phyloP scores from a whole-genome alignment of 148 eudicot genomes.

The Vaccinium corymbosum region DNA sequence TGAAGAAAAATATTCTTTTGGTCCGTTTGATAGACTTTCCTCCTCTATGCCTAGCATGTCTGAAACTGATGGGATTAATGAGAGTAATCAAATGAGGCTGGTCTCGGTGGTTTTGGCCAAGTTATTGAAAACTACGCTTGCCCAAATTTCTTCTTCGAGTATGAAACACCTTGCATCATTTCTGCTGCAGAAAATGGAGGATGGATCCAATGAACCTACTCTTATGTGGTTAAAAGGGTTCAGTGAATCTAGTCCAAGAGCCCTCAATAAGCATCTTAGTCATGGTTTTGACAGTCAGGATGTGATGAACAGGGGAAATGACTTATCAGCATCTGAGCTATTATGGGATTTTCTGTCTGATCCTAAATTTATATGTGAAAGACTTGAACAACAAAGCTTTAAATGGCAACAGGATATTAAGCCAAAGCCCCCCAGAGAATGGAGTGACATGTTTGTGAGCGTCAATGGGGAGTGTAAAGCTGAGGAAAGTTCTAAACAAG shows the following conservation, averaged over 20 bases:
- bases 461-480: slow-evolving; percentile 40
- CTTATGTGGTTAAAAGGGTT: slow-evolving; percentile 44
- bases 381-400: slow-evolving; percentile 42
- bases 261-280: slow-evolving; percentile 25
- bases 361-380: slow-evolving; percentile 38
- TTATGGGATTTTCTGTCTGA: slow-evolving; percentile 45
- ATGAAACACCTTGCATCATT: slow-evolving; percentile 55
- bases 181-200: slow-evolving; percentile 47
- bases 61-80: slow-evolving; percentile 24
- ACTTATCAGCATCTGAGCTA: slow-evolving; percentile 33
- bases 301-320: slow-evolving; percentile 23
- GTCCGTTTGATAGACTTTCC: slow-evolving; percentile 23
- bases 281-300: slow-evolving; percentile 25
- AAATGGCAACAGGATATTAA: slow-evolving; percentile 39
- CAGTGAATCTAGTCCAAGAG: slow-evolving; percentile 23
- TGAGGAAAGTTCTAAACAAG: slow-evolving; percentile 42
- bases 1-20: slow-evolving; percentile 23
- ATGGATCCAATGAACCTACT: slow-evolving; percentile 33
- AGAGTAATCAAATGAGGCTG: slow-evolving; percentile 28
- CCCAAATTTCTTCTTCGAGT: slow-evolving; percentile 47
- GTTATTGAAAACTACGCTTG: slow-evolving; percentile 36
- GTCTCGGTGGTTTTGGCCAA: slow-evolving; percentile 38
- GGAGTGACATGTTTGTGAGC: slow-evolving; percentile 54
- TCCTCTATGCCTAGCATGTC: slow-evolving; percentile 24
- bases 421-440: slow-evolving; percentile 51